A percentile compares a stretch with the other conserved stretches of the same genome.
phyloP scores from a whole-genome alignment of 2,329 filamentous ascomycete genomes.

The Massarina eburnea region DNA sequence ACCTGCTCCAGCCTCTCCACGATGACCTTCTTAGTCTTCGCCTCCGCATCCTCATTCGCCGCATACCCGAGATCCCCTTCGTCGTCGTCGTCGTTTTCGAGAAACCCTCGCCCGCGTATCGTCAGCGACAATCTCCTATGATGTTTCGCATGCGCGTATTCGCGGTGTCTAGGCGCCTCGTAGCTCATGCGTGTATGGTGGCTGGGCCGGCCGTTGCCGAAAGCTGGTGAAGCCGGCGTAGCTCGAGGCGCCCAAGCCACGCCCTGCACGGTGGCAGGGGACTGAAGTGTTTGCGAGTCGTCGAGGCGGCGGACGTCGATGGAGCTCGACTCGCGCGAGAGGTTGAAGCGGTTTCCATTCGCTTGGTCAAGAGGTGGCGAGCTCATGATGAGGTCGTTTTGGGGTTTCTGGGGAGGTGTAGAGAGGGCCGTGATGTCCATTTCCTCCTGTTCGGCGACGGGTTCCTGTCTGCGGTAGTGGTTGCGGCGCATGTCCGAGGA shows the following conservation, averaged over 20 bases:
- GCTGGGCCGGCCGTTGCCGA: constrained; percentile 23
- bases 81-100: constrained; percentile 69
- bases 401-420: constrained; percentile 53
- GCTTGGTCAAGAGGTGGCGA: constrained; percentile 53
- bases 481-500: constrained; percentile 81
- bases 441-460: constrained; percentile 67
- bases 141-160: constrained; percentile 35
- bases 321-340: constrained; percentile 49
- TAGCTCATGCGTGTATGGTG: constrained; percentile 46
- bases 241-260: constrained; percentile 30
- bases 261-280: constrained; percentile 39
- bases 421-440: constrained; percentile 82
- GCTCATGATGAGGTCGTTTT: constrained; percentile 69
- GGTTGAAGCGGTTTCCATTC: constrained; percentile 51
- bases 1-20: constrained; percentile 95
- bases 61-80: constrained; percentile 95
- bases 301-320: constrained; percentile 38
- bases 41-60: constrained; percentile 90
- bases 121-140: constrained; percentile 48
- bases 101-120: constrained; percentile 28
- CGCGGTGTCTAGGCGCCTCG: constrained; percentile 39
- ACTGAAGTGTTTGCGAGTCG: constrained; percentile 22
- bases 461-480: constrained; percentile 38
- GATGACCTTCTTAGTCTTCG: constrained; percentile 89
- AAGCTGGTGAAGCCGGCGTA: constrained; percentile 5